A percentile compares a stretch with the other conserved stretches of the same genome.
Conservation (phyloP, 495 filamentous ascomycete species). For the Copromyces sp. region DNA sequence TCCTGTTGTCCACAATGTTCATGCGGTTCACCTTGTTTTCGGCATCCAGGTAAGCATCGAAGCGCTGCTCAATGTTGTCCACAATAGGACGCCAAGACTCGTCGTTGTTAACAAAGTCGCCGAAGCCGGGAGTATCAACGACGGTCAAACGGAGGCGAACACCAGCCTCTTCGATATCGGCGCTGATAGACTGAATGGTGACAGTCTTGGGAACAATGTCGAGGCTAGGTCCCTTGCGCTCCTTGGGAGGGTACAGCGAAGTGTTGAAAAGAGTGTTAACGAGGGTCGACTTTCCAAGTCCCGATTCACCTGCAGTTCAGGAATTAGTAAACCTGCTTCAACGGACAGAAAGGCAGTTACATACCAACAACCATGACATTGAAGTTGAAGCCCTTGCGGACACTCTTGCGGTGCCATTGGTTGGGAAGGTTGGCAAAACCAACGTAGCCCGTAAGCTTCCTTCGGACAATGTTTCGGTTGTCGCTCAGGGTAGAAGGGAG, state of each 20-base stretch:
- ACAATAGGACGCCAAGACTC: slow-evolving; percentile 98
- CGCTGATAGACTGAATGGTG: slow-evolving; percentile 94
- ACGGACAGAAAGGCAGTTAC: slow-evolving; percentile 15
- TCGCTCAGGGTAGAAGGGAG: slow-evolving; percentile 62
- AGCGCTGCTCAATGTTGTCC: slow-evolving; percentile 98
- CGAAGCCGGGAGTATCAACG: slow-evolving; percentile 95
- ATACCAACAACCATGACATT: slow-evolving; percentile 99
- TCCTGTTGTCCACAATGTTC: slow-evolving; percentile 98
- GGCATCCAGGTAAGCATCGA: slow-evolving; percentile 94
- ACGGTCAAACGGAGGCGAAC: slow-evolving; percentile 95
- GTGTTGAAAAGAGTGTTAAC: slow-evolving; percentile 99
- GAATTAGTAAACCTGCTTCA: slow-evolving; percentile 7
- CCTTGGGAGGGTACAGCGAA: slow-evolving; percentile 95
- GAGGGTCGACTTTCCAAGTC: slow-evolving; percentile 95
- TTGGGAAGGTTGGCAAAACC: slow-evolving; percentile 98
- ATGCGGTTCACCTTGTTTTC: slow-evolving; percentile 99
- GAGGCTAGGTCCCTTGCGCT: slow-evolving; percentile 90
- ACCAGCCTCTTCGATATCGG: slow-evolving; percentile 97
- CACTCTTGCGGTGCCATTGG: slow-evolving; percentile 99
- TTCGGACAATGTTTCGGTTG: slow-evolving; percentile 93
- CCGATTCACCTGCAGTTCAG: slow-evolving; percentile 73
- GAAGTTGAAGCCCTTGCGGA: slow-evolving; percentile 99
- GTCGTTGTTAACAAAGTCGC: slow-evolving; percentile 99
- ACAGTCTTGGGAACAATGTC: slow-evolving; percentile 99
- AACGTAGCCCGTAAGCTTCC: slow-evolving; percentile 97